Evolutionary conservation across 108 stramenopile species (phyloP).

Genomic region (Skeletonema grethae): DNA sequence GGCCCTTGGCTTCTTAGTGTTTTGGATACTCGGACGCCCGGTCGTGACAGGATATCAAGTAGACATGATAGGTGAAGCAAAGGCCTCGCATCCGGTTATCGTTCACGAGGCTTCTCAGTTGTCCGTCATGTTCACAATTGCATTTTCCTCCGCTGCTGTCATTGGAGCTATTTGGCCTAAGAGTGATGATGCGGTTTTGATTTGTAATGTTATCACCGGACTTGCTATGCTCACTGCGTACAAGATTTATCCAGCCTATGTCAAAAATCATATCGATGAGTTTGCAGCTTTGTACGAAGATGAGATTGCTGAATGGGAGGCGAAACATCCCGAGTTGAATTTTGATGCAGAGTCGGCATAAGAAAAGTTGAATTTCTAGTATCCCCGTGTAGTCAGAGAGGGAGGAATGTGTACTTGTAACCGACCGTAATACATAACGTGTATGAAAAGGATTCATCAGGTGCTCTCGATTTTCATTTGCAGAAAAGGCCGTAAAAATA

Average conservation of each 20-base stretch:
- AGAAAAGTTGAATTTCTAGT: neutral
- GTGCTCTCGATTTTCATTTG: too few relatives aligned
- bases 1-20: neutral
- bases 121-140: neutral
- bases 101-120: neutral
- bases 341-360: neutral
- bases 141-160: neutral
- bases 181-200: neutral
- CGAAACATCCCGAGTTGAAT: neutral
- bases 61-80: neutral
- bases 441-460: too few relatives aligned
- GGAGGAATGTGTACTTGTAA: too few relatives aligned
- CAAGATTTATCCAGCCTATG: neutral
- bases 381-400: too few relatives aligned
- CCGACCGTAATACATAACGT: too few relatives aligned
- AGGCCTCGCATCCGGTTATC: neutral
- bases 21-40: neutral
- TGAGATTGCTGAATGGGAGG: neutral
- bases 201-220: neutral
- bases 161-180: neutral
- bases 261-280: neutral
- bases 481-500: neutral
- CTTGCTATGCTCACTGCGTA: neutral
- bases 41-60: neutral
- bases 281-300: neutral